phyloP scores from a whole-genome alignment of 2,329 filamentous ascomycete genomes.

The Colletotrichum chlorophyti region DNA sequence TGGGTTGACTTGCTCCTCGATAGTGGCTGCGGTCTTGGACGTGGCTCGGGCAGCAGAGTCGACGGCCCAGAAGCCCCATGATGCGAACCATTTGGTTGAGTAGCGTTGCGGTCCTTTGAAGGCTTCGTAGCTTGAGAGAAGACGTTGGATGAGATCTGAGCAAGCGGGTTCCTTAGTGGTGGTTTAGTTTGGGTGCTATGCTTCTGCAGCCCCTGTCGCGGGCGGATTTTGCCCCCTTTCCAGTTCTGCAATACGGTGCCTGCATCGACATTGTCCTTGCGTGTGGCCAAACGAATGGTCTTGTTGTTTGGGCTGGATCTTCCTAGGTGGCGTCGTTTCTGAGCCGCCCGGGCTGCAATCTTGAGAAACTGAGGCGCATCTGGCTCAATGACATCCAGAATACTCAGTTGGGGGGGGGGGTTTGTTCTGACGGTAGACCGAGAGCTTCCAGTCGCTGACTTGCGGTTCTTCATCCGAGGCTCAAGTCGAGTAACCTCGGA shows the following conservation, averaged over 20 bases:
- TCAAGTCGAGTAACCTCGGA: background rate
- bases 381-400: constrained; percentile 64
- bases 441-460: constrained; percentile 1
- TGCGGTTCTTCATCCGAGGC: background rate
- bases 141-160: constrained; percentile 4
- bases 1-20: constrained; percentile 5
- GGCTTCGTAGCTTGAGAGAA: background rate
- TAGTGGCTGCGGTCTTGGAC: constrained; percentile 27
- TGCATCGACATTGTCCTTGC: constrained; percentile 66
- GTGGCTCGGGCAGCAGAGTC: background rate
- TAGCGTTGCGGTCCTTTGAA: background rate
- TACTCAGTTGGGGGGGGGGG: constrained; percentile 57
- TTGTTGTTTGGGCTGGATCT: constrained; percentile 63
- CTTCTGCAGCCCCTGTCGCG: constrained; percentile 34
- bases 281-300: constrained; percentile 64
- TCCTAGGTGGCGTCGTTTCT: constrained; percentile 53
- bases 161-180: background rate
- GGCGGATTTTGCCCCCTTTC: constrained; percentile 59
- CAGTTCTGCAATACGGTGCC: constrained; percentile 60
- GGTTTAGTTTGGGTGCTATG: background rate
- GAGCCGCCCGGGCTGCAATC: constrained; percentile 66
- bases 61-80: background rate
- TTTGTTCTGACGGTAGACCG: constrained; percentile 32
- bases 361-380: constrained; percentile 64
- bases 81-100: background rate